Conservation (phyloP, 805 yeast species). For the Vanderwaltozyma verrucispora region DNA sequence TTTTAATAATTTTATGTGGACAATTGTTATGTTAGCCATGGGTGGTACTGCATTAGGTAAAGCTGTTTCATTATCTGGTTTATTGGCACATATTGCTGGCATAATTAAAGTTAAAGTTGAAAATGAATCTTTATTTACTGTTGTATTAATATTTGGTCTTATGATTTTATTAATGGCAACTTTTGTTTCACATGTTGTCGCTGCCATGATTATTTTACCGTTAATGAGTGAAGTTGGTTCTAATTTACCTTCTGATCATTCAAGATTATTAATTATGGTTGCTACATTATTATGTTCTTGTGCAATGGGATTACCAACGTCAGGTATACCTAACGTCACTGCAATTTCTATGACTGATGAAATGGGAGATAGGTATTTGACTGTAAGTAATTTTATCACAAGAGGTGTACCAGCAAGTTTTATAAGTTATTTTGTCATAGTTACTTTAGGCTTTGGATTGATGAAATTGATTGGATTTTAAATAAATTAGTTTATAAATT, state of each 20-base stretch:
- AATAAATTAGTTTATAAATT: background rate
- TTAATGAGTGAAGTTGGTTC: constrained; percentile 85
- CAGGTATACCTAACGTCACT: constrained; percentile 96
- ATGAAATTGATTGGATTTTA: constrained; percentile 50
- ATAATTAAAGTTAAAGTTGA: constrained; percentile 56
- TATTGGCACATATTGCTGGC: constrained; percentile 66
- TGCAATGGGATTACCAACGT: constrained; percentile 97
- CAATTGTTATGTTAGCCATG: constrained; percentile 91
- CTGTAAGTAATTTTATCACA: constrained; percentile 76
- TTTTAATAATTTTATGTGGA: constrained; percentile 94
- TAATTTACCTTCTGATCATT: constrained; percentile 64
- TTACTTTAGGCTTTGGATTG: constrained; percentile 68
- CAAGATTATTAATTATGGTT: constrained; percentile 63
- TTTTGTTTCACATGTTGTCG: constrained; percentile 93
- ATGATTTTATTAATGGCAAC: constrained; percentile 81
- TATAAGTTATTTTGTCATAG: constrained; percentile 59
- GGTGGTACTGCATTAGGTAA: constrained; percentile 95
- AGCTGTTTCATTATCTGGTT: constrained; percentile 87
- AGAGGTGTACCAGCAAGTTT: constrained; percentile 86
- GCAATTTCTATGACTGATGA: constrained; percentile 93
- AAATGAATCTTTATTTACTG: constrained; percentile 59
- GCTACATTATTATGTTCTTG: constrained; percentile 69
- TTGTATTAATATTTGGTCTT: constrained; percentile 69
- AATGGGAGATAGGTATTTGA: constrained; percentile 79
- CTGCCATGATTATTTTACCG: constrained; percentile 88